Conservation (phyloP, 352 stramenopile species). For the Globisporangium camurandrum region DNA sequence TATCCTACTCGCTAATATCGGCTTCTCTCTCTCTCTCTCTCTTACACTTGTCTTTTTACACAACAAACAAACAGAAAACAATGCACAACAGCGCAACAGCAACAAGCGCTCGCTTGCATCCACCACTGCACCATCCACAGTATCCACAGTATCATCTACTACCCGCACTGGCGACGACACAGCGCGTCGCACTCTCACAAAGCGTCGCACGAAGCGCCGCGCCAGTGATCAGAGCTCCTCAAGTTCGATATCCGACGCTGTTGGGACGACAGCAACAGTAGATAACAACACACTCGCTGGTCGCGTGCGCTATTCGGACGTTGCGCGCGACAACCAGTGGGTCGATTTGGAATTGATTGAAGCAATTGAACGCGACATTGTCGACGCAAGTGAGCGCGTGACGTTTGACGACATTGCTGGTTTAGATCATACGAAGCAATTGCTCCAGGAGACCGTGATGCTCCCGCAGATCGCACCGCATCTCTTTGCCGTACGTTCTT, state of each 20-base stretch:
- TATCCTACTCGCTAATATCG: no score
- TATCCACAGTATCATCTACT: not conserved
- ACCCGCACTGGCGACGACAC: slow-evolving; percentile 3
- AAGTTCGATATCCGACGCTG: slow-evolving; percentile 3
- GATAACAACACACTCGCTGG: slow-evolving; percentile 29
- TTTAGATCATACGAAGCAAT: slow-evolving; percentile 68
- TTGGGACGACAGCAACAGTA: not conserved
- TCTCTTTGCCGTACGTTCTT: slow-evolving; percentile 51
- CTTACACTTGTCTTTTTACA: no score
- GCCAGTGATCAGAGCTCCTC: slow-evolving; percentile 11
- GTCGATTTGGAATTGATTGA: slow-evolving; percentile 79
- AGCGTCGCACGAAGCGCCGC: slow-evolving; percentile 10
- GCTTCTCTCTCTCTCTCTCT: no score
- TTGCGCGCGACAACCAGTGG: slow-evolving; percentile 67
- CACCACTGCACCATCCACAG: slow-evolving; percentile 5
- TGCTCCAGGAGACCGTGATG: slow-evolving; percentile 82
- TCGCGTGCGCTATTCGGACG: slow-evolving; percentile 83
- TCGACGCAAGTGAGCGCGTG: slow-evolving; percentile 56
- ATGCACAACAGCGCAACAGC: slow-evolving; percentile 12
- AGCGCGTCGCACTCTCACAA: slow-evolving; percentile 5
- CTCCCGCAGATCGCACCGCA: slow-evolving; percentile 80
- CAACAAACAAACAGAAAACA: no score
- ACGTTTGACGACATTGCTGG: slow-evolving; percentile 73
- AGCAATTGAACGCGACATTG: slow-evolving; percentile 82
- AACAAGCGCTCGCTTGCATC: slow-evolving; percentile 10